phyloP scores from a whole-genome alignment of 257 asterid genomes.

The Asclepias syriaca region DNA sequence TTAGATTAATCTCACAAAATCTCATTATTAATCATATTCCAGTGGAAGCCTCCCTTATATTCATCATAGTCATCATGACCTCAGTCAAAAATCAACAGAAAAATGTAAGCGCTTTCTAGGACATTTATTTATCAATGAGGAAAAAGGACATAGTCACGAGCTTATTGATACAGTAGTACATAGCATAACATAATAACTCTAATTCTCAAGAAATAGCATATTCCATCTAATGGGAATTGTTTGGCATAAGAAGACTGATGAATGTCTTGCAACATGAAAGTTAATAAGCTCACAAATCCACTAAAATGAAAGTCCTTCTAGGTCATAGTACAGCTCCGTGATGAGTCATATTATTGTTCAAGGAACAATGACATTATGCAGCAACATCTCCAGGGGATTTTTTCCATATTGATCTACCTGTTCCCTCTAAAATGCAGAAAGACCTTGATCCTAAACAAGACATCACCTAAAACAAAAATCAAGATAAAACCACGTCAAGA shows the following conservation, averaged over 20 bases:
- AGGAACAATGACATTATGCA: not conserved
- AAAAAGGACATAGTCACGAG: not conserved
- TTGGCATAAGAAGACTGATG: conserved; percentile 14
- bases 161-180: not conserved
- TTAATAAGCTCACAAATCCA: not conserved
- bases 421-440: not conserved
- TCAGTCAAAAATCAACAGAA: not conserved
- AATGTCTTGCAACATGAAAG: not conserved
- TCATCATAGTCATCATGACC: not conserved
- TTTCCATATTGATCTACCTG: not conserved
- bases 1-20: not conserved
- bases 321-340: not conserved
- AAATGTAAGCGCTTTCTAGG: not conserved
- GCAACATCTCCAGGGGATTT: not conserved
- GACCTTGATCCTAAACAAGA: not conserved
- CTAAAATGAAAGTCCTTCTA: not conserved
- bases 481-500: not conserved
- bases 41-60: no score
- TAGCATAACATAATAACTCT: not conserved
- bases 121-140: not conserved
- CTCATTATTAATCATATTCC: not conserved
- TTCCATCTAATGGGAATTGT: not conserved
- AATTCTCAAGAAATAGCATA: not conserved
- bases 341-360: not conserved
- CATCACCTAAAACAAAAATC: not conserved